Base-by-base conservation (phyloP, 2,329 filamentous ascomycete species). In the Aspergillus brunneoviolaceus region DNA sequence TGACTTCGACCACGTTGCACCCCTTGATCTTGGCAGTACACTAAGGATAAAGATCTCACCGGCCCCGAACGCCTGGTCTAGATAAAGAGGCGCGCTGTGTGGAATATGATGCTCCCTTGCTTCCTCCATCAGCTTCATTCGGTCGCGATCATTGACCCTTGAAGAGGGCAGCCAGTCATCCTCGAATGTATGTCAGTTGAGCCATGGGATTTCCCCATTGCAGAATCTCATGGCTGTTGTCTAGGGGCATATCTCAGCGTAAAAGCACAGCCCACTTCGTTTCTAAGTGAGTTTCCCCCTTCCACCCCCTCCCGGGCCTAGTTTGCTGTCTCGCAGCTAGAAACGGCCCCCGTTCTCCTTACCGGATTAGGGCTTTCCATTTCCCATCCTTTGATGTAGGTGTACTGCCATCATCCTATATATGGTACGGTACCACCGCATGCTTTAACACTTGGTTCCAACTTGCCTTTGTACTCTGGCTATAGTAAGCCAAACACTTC, bases 41-140 rank as follows among this genome's bases (percentile, higher is more conserved):
- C 65, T 67, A 67, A 68, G 59, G 66, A 68, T 68, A 68, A 68
- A 65, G 66, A 68, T 68, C 66, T 68, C 63, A 68, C 64, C 56
- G 51, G 60, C 58, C 60, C 61, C 61, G 57, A 57, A 51, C 49
- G 49, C 58, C 55, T 56, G 61, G 64, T 51, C 55, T 60, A 39
- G 35, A 29, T 23, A 58, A 51, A 29, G 35, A 21, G 47, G 39
- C 25, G 39, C 11, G 42, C 23, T n/a, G 12, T 29, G 55, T 27
- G 33, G 25, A 45, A 45, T 5, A 9, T 4, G 16, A n/a, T 19
- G 5, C n/a, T 45, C 16, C 33, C 39, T 45, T 45, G 6, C 39
- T 16, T 45, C 16, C 16, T 19, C 5, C 14, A 16, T 19, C 39
- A 9, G 16, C 39, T 7, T 19, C 16, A 19, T 19, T 45, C 14